Base-by-base conservation (phyloP, 495 filamentous ascomycete species). In the Hypoxylon perforatum region DNA sequence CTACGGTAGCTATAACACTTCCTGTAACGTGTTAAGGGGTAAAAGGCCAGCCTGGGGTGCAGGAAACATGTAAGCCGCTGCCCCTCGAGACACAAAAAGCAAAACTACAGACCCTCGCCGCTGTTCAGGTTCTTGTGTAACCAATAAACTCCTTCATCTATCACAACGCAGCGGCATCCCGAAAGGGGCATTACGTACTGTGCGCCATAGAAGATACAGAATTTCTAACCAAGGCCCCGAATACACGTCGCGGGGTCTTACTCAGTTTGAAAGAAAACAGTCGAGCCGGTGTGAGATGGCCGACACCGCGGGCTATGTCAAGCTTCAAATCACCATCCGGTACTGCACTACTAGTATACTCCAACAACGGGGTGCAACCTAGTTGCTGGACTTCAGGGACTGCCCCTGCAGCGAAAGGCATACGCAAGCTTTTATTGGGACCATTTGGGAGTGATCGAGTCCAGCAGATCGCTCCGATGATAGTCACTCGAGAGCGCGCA, bases 311-410 rank as follows among this genome's bases (percentile, higher is more conserved):
- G 50, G 42, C 33, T 55, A 56, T 18, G 18, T 53, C 23, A 17
- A 46, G 39, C 48, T 52, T 21, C 14, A 52, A 36, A 52, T 52
- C 57, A 48, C 30, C 42, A 25, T 18, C 45, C 38, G 22, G 23
- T 44, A 60, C 57, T 44, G 51, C 45, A 39, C 7, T 36, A n/a
- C n/a, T n/a, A n/a, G n/a, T 63, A 63, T 50, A 48, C 61, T 69
- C 60, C 56, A 69, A 64, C 61, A 35, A 69, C 61, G 55, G 61
- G 55, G 66, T 69, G 39, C 50, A 64, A 69, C 66, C 61, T 28
- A 44, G 30, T 3, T 45, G 42, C 54, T 67, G 12, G 22, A 5
- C n/a, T 58, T 25, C 60, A 63, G 56, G 66, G 66, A 57, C 25
- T 44, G 33, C 50, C 66, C 66, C 66, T 69, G 61, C 46, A 69